Evolutionary conservation across 768 basidiomycete genomes (phyloP), one percentile per base, ranked within the genome.

Genomic region (Phaeotremella skinneri): DNA sequence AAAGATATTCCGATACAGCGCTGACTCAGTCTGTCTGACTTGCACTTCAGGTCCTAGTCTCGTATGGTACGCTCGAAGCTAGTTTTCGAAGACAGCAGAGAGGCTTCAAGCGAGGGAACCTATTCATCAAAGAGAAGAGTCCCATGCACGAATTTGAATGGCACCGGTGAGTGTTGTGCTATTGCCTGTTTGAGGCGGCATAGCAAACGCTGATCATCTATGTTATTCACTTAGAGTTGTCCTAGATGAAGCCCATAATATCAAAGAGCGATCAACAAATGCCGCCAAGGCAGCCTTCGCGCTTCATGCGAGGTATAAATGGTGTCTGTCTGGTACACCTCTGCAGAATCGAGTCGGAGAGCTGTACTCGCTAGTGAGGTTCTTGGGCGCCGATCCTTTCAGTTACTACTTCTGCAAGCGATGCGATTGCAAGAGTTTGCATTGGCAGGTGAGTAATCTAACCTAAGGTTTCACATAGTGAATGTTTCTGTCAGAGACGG

Each of bases 341-440:
- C 80, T 99, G 7, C 94, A 99, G 76, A 97, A 97, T 72, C 87
- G 96, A 64, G 96, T 99, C n/a, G 96, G 96, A 63, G 96, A 99
- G 75, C 79, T 99, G 50, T 99, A 99, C 79, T 96, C 92, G 75
- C 83, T 96, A 41, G 84, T 97, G 27, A 60, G 78, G 49, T 96
- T 97, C 80, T 77, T 94, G 52, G 91, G 91, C n/a, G 90, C 89
- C 27, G 89, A 92, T 75, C 91, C 74, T 0, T 71, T 71, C 64
- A 68, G 74, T 59, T 69, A 74, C 60, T 77, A 77, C 56, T 77
- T 75, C 56, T 77, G 76, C 79, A 97, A 96, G 79, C 78, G 81
- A 56, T 99, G 96, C 68, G 84, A 86, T 37, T 99, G 96, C 82
- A 97, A 94, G 79, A 89, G 88, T 4, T 79, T 98, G 51, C 93